These are phyloP conservation scores for Conoideocrella luteorostrata DNA, from an alignment of 2,329 filamentous ascomycete genomes.

Conservation along the genomic window DNA sequence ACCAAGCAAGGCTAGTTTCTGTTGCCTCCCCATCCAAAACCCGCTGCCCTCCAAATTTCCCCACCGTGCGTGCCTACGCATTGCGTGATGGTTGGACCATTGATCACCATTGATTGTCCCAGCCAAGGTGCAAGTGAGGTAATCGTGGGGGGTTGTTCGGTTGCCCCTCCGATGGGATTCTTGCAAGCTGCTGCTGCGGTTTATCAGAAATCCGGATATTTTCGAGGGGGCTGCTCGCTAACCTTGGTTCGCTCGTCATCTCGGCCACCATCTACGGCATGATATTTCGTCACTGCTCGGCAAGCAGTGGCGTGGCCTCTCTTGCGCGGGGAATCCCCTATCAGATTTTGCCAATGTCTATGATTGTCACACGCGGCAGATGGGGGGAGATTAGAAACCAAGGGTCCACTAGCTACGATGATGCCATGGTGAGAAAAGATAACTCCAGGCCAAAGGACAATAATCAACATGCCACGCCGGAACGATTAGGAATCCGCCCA, in stretches of 20 bases:
- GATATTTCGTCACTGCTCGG: not conserved
- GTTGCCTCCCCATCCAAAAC: too few species aligned
- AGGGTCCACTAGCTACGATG: too few species aligned
- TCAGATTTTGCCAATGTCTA: constrained; percentile 1
- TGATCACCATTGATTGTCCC: too few species aligned
- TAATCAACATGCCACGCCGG: not conserved
- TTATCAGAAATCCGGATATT: too few species aligned
- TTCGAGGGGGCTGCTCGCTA: not conserved
- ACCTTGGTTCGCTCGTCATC: constrained; percentile 1
- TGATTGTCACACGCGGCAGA: not conserved
- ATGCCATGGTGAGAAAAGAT: too few species aligned
- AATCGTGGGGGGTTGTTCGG: not conserved
- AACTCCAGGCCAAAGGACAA: not conserved
- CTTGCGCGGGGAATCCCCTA: not conserved
- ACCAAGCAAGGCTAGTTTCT: too few species aligned
- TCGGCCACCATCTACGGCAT: constrained; percentile 1
- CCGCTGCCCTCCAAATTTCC: not conserved
- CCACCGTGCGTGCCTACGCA: not conserved
- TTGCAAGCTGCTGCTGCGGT: too few species aligned
- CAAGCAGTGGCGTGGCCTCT: not conserved
- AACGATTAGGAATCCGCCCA: not conserved
- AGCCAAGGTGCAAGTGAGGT: not conserved
- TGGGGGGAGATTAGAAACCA: not conserved
- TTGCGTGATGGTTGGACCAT: not conserved
- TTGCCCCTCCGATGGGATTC: not conserved